These are phyloP conservation scores for Podila minutissima DNA, from an alignment of 192 early-diverging fungal genomes.

Conservation along the genomic window DNA sequence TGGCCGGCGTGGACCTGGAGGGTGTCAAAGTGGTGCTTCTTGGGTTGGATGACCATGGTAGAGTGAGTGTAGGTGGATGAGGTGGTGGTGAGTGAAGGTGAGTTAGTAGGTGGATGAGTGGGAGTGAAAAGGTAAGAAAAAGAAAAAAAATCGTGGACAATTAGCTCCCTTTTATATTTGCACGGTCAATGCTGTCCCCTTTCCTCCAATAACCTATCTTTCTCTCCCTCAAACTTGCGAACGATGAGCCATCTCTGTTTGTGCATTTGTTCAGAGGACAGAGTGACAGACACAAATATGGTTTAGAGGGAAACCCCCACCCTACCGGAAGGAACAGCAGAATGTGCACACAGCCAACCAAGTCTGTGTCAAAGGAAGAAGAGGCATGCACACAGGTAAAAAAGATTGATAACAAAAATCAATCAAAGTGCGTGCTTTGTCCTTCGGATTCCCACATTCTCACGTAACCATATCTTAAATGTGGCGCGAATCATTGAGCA, in stretches of 20 bases:
- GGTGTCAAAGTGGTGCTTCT: constrained; percentile 80
- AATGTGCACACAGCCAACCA: no score
- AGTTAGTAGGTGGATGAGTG: background rate
- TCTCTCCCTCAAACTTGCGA: no score
- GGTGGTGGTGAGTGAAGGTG: no score
- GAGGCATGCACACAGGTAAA: background rate
- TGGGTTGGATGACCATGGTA: constrained; percentile 13
- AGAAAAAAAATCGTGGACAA: background rate
- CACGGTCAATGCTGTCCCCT: no score
- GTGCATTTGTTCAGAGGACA: no score
- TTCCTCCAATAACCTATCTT: no score
- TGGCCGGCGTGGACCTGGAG: constrained; percentile 94
- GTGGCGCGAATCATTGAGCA: no score
- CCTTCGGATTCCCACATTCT: background rate
- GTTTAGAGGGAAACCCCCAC: no score
- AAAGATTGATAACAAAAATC: constrained; percentile 2
- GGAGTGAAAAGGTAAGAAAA: constrained; percentile 3
- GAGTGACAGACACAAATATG: no score
- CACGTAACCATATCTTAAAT: background rate
- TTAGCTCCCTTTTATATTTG: constrained; percentile 12
- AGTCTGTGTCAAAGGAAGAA: no score
- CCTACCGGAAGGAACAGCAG: no score
- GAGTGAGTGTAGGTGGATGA: background rate
- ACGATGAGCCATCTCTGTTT: no score
- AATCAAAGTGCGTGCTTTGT: background rate